Evolutionary conservation across 2,329 filamentous ascomycete species (phyloP).

Genomic region (Verticillium zaregamsianum): DNA sequence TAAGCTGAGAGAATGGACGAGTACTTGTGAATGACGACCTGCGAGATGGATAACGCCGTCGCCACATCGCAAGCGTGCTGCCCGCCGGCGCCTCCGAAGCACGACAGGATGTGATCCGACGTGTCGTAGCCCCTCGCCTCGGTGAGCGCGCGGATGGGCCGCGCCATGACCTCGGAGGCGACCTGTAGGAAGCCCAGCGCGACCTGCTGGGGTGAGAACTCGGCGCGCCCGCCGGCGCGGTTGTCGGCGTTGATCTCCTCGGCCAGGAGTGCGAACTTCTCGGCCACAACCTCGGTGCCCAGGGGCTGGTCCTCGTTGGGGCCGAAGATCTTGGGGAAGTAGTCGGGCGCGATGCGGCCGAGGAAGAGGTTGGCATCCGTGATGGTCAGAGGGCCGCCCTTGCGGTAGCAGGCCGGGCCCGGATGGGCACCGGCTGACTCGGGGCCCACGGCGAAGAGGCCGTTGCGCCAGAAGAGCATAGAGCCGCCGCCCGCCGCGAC

Average conservation of each 20-base stretch:
- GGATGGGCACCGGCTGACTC: conserved; percentile 68
- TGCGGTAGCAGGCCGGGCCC: conserved; percentile 70
- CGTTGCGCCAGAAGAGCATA: conserved; percentile 66
- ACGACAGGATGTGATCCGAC: conserved; percentile 28
- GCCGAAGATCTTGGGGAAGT: conserved; percentile 70
- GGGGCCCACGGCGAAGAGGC: conserved; percentile 68
- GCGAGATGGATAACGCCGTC: conserved; percentile 34
- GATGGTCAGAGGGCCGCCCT: conserved; percentile 66
- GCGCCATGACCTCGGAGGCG: conserved; percentile 30
- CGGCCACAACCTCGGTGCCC: conserved; percentile 33
- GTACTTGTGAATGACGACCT: conserved; percentile 38
- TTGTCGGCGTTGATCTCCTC: conserved; percentile 34
- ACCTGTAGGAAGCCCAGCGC: conserved; percentile 31
- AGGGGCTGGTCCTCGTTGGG: conserved; percentile 58
- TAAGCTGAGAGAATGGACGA: conserved; percentile 43
- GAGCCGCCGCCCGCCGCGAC: conserved; percentile 74
- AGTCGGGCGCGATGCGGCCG: conserved; percentile 55
- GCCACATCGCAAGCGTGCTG: conserved; percentile 41
- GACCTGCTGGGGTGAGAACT: conserved; percentile 28
- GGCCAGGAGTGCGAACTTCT: conserved; percentile 37
- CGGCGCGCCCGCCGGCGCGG: conserved; percentile 18
- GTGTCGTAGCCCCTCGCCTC: conserved; percentile 30
- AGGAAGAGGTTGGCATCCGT: conserved; percentile 70
- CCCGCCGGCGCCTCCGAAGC: conserved; percentile 31
- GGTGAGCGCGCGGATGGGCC: conserved; percentile 28